Evolutionary conservation across 208 protist genomes (phyloP), one percentile per base, ranked within the genome.

Genomic region (Trypanosoma brucei): DNA sequence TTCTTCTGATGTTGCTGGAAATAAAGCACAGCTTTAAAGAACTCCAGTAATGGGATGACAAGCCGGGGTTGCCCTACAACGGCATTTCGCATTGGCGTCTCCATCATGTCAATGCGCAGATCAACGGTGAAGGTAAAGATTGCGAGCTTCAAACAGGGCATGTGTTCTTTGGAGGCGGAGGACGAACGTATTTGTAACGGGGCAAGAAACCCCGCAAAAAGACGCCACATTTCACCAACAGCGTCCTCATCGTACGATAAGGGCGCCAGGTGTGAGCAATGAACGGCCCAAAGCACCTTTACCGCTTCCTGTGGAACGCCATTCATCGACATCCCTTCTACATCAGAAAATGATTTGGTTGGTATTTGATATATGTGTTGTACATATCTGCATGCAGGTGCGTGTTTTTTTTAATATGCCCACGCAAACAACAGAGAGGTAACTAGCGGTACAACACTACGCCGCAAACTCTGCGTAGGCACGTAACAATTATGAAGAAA

Each of bases 1-100:
- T 13, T 40, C 39, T 55, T 52, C 59, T 70, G 46, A 35, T 65
- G 60, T 52, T 74, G 65, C 11, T 72, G 61, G 30, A 37, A 44
- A 22, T 36, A 45, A 55, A 85, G 62, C 37, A 91, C 74, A 0
- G 78, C 78, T n/a, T 70, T 70, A 62, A 94, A 88, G 66, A 91
- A 90, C 61, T 91, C 84, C 9, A 91, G 54, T 22, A 91, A 52
- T 13, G 84, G 72, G n/a, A 90, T 60, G 7, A 89, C 73, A 53
- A 87, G 80, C 14, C 59, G 62, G 0, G 84, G 84, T 59, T 86
- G 77, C 38, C 84, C 70, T 14, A 71, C 55, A 62, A 93, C 64
- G 0, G 80, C 77, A 3, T 68, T 40, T 51, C 72, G 67, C 82
- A 91, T 87, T 1, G 75, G 72, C 1, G 58, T 35, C 4, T 69